Percentiles rank a stretch among this genome's conserved stretches.
These are phyloP conservation scores for Macrophomina tecta DNA, from an alignment of 2,329 filamentous ascomycete genomes.

Conservation along the genomic window DNA sequence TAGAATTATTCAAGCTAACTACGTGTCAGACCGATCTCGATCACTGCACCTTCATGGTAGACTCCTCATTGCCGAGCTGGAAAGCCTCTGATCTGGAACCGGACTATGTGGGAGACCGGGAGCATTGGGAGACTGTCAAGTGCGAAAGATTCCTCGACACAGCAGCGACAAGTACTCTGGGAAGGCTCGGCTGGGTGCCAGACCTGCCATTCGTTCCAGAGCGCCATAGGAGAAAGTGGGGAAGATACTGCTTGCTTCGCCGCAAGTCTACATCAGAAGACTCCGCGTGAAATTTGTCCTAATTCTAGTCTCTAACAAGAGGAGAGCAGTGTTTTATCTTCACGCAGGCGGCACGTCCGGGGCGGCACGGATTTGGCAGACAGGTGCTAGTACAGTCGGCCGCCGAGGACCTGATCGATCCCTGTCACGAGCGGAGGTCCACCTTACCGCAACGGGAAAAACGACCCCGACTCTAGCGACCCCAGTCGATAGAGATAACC, in stretches of 20 bases:
- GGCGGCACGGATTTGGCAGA: not conserved
- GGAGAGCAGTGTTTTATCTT: not conserved
- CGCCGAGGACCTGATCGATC: conserved; percentile 2
- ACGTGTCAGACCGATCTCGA: conserved; percentile 66
- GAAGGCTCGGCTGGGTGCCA: conserved; percentile 83
- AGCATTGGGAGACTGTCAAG: conserved; percentile 77
- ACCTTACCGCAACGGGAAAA: conserved; percentile 22
- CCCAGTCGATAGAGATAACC: conserved; percentile 22
- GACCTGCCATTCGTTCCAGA: conserved; percentile 72
- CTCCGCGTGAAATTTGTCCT: conserved; percentile 1
- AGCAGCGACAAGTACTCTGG: conserved; percentile 72
- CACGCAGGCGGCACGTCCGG: not conserved
- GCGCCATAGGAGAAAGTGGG: conserved; percentile 77
- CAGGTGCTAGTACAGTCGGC: conserved; percentile 4
- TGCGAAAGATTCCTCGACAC: conserved; percentile 85
- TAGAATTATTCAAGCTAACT: conserved; percentile 30
- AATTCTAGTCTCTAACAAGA: not conserved
- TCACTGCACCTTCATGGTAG: conserved; percentile 82
- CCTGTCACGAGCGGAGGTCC: conserved; percentile 16
- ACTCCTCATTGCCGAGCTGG: conserved; percentile 75
- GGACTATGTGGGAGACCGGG: conserved; percentile 73
- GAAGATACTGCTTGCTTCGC: conserved; percentile 82
- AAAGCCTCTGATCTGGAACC: conserved; percentile 73
- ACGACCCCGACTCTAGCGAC: conserved; percentile 23
- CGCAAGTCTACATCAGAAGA: conserved; percentile 44